phyloP scores from a whole-genome alignment of 163 green algal species.

The Trebouxia gelatinosa region DNA sequence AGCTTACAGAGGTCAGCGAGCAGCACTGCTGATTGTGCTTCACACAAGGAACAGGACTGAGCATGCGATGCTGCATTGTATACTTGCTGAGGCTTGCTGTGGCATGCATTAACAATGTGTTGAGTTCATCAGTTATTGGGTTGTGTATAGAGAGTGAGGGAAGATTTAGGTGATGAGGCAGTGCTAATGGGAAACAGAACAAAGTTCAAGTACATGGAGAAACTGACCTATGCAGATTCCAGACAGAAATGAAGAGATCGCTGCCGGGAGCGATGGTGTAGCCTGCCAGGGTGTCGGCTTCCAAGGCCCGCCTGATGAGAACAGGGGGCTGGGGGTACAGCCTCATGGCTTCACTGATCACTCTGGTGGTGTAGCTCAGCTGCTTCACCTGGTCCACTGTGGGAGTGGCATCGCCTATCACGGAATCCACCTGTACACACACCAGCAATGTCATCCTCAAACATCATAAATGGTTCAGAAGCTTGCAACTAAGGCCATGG shows the following conservation, averaged over 20 bases:
- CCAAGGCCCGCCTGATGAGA: constrained; percentile 72
- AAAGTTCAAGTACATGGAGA: too few relatives aligned
- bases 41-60: too few relatives aligned
- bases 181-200: too few relatives aligned
- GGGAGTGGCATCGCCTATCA: constrained; percentile 82
- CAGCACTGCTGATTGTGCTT: too few relatives aligned
- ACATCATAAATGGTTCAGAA: too few relatives aligned
- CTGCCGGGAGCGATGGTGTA: constrained; percentile 54
- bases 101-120: too few relatives aligned
- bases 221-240: constrained; percentile 83
- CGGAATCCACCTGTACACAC: constrained; percentile 69
- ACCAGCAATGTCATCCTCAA: neutral
- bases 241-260: constrained; percentile 96
- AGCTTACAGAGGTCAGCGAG: too few relatives aligned
- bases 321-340: constrained; percentile 97
- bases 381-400: constrained; percentile 74
- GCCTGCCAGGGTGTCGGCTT: constrained; percentile 68
- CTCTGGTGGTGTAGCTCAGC: constrained; percentile 82
- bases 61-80: too few relatives aligned
- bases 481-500: neutral
- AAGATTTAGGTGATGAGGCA: too few relatives aligned
- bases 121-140: too few relatives aligned
- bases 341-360: constrained; percentile 94
- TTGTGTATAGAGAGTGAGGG: too few relatives aligned
- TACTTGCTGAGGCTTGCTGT: too few relatives aligned